phyloP scores from a whole-genome alignment of 495 filamentous ascomycete species.

The Bacidia rubella region DNA sequence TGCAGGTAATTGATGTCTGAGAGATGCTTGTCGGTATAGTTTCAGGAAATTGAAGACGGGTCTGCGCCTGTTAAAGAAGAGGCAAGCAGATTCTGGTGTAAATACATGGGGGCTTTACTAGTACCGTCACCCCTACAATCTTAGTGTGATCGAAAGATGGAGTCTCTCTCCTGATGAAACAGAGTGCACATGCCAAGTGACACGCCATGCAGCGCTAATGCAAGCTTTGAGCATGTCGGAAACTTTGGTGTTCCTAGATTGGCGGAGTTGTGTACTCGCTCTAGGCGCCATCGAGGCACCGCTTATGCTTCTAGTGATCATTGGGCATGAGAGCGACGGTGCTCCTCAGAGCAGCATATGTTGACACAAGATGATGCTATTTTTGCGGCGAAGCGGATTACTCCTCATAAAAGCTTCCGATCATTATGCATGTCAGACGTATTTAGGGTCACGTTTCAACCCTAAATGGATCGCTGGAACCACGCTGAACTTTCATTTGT shows the following conservation, averaged over 20 bases:
- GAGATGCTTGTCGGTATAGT: too few species aligned
- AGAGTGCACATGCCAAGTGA: neutral
- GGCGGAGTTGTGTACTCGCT: too few species aligned
- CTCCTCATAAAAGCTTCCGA: neutral
- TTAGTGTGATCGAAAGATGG: neutral
- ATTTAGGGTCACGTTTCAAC: neutral
- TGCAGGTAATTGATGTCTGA: too few species aligned
- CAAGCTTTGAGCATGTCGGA: neutral
- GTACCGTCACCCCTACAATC: too few species aligned
- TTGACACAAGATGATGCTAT: neutral
- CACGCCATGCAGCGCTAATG: neutral
- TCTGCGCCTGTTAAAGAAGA: too few species aligned
- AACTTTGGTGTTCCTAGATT: neutral
- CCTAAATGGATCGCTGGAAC: neutral
- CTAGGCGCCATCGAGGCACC: too few species aligned
- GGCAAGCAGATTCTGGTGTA: too few species aligned
- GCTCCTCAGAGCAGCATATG: neutral
- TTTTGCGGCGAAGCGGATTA: neutral
- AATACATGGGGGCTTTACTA: too few species aligned
- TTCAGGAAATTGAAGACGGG: too few species aligned
- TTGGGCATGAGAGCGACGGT: too few species aligned
- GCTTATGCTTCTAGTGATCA: too few species aligned
- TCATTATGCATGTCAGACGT: neutral
- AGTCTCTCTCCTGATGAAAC: neutral
- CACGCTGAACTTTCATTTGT: neutral